A percentile compares a stretch with the other conserved stretches of the same genome.
phyloP scores from a whole-genome alignment of 164 flowering plant genomes.

The Magnolia changhungtana region DNA sequence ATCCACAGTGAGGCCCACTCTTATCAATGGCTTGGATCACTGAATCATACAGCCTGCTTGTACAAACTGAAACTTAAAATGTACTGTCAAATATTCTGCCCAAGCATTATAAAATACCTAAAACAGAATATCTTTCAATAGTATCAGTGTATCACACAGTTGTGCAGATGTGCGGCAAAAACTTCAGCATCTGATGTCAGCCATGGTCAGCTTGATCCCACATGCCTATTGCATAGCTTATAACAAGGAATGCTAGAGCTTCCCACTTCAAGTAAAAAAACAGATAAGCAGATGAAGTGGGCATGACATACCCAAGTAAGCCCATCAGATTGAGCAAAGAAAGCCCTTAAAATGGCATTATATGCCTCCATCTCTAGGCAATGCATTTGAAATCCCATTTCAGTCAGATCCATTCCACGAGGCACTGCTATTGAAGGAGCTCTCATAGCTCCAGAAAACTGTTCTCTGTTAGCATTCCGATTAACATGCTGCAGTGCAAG shows the following conservation, averaged over 20 bases:
- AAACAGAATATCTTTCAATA: not conserved
- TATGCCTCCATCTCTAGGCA: constrained; percentile 35
- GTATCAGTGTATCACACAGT: too few species aligned
- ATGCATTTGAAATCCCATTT: constrained; percentile 27
- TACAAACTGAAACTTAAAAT: too few species aligned
- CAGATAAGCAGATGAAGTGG: not conserved
- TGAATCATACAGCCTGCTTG: too few species aligned
- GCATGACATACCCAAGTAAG: constrained; percentile 34
- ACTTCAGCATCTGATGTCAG: not conserved
- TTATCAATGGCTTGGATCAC: too few species aligned
- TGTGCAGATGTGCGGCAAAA: not conserved
- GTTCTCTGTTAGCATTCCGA: not conserved
- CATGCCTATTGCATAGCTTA: not conserved
- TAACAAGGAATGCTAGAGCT: not conserved
- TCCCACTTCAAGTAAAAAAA: not conserved
- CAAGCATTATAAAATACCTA: not conserved
- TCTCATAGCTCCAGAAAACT: constrained; percentile 6
- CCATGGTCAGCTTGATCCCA: not conserved
- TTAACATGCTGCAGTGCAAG: constrained; percentile 5
- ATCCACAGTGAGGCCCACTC: too few species aligned
- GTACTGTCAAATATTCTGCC: not conserved
- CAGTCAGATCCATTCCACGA: constrained; percentile 17
- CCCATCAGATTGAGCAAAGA: constrained; percentile 38
- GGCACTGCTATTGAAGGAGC: constrained; percentile 1
- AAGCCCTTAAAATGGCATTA: constrained; percentile 35